Evolutionary conservation across 176 grass and related monocot species (phyloP), one percentile per base, ranked within the genome.

Genomic region (Zizania latifolia): DNA sequence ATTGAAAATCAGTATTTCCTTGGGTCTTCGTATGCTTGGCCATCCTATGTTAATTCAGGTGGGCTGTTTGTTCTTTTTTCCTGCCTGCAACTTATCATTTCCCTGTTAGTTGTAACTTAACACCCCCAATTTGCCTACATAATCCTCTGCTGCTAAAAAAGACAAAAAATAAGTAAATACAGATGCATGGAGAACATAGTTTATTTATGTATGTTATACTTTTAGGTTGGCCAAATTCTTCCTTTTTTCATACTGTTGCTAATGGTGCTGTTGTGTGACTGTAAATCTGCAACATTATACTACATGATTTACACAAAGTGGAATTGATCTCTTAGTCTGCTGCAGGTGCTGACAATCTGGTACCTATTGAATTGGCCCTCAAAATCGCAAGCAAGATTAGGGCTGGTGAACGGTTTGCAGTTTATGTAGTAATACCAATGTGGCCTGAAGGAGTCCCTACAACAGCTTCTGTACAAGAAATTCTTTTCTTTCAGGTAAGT

Each of bases 1-100:
- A 98, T 98, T 7, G 94, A 98, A 76, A 98, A 98, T 41, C 94
- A 98, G 56, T 98, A 98, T 80, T 98, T 98, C 75, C 75, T 98
- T 72, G 94, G 94, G 85, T 98, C 94, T 90, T 98, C 94, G 13
- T 94, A 86, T 19, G 86, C 80, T 72, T 98, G 94, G 94, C 86
- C 88, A 19, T 91, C 88, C 41, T 94, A 98, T 75, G 84, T 68
- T 24, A 89, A 98, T 78, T 77, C 86, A 93, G 94, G 94, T 98
- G 53, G 39, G 66, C 26, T 22, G 23, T 34, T 23, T 58, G 81
- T 17, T 38, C 21, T 24, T 41, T 68, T 68, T 75, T 36, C 58
- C 5, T 28, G 12, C 38, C 53, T 55, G 28, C 0, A 54, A 40
- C 28, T 68, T 78, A 55, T n/a, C 19, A 19, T 65, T 1, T 14